Base-by-base conservation (phyloP, 139 green algal species). In the Diplosphaera chodatii region DNA sequence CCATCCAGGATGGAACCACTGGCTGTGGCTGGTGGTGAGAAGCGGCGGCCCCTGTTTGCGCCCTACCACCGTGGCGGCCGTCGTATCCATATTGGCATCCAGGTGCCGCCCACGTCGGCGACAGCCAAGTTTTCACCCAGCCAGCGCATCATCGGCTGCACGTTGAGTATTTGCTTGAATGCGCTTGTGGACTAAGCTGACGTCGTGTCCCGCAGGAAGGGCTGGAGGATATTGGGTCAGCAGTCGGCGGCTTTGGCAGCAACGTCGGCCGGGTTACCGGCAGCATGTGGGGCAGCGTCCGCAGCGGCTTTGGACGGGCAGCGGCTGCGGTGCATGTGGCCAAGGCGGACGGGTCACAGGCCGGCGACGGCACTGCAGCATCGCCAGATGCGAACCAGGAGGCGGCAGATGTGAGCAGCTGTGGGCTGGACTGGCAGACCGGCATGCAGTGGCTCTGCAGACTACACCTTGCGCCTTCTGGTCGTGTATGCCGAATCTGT, bases 1-100 rank as follows among this genome's bases (percentile, higher is more conserved):
- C 48, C 16, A 10, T 74, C 72, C 80, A 89, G 86, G 73, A 69
- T 91, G 59, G 86, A 91, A 77, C 86, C 86, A 2, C 71, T 91
- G 67, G 71, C 75, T 15, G 64, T 77, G 28, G 27, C 23, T 20
- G 79, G 82, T 1, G 77, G 69, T 4, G 72, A 80, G 37, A 73
- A 78, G 64, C 64, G 76, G 25, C 70, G 70, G 55, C 75, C 81
- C 21, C 70, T 81, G 3, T 80, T 75, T 65, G 74, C 77, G 2
- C 63, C 78, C 16, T 81, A 83, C 70, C 34, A 67, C 55, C 76
- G 68, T 22, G 83, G 86, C 20, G 81, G 77, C 55, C 74, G 80
- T 67, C 78, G 86, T 18, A 40, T 91, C 21, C 86, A 91, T 56
- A 82, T 91, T 33, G 74, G 73, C 22, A 63, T 82, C 68, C 30